Evolutionary conservation across 179 eudicot genomes (phyloP).

Genomic region (Beta corolliflora): DNA sequence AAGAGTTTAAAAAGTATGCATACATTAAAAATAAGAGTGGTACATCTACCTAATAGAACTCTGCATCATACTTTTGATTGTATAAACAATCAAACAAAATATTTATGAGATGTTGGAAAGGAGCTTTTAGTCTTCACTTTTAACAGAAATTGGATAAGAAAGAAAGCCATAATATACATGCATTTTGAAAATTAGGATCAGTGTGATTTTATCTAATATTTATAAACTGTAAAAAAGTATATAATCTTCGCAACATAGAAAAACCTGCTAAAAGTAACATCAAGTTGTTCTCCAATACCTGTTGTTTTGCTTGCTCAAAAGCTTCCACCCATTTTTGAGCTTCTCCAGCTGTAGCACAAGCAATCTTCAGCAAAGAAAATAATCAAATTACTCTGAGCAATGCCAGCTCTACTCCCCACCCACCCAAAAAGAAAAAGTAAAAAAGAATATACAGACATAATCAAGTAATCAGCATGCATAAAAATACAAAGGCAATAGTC

Average conservation of each 20-base stretch:
- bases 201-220: neutral
- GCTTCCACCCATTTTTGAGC: conserved; percentile 91
- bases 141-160: neutral
- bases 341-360: conserved; percentile 89
- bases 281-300: conserved; percentile 42
- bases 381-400: conserved; percentile 15
- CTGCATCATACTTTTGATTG: neutral
- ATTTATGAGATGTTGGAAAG: neutral
- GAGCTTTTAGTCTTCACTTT: neutral
- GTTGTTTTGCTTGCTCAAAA: conserved; percentile 92
- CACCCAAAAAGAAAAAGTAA: neutral
- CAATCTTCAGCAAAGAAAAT: conserved; percentile 65
- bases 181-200: neutral
- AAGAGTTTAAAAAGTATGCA: neutral
- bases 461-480: neutral
- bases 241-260: conserved; percentile 2
- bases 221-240: neutral
- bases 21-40: neutral
- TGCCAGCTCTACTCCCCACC: conserved; percentile 13
- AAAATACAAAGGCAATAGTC: neutral
- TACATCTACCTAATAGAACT: neutral
- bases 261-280: conserved; percentile 8
- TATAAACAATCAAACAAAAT: neutral
- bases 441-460: neutral
- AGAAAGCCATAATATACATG: neutral